These are phyloP conservation scores for Schizochytrium sp. DNA, from an alignment of 108 stramenopile species.

Conservation along the genomic window DNA sequence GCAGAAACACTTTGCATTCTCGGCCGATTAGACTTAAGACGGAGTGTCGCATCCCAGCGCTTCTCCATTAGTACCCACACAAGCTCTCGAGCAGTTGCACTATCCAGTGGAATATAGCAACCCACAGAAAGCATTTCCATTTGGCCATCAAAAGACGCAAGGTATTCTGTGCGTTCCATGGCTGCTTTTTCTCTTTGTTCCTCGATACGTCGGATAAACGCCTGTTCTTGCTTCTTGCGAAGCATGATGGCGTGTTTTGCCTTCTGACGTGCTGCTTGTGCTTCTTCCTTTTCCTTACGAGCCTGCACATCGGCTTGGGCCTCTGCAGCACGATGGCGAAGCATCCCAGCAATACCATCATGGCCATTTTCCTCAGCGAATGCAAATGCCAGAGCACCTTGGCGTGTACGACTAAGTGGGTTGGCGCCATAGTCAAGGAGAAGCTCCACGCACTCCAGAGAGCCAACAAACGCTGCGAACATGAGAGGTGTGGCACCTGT, in stretches of 20 bases:
- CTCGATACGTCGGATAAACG: slow-evolving; percentile 28
- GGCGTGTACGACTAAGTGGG: slow-evolving; percentile 33
- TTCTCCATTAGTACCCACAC: slow-evolving; percentile 56
- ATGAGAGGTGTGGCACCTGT: slow-evolving; percentile 60
- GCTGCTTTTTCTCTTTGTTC: slow-evolving; percentile 36
- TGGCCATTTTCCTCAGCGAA: slow-evolving; percentile 60
- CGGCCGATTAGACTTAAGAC: neutral
- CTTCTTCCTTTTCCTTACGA: slow-evolving; percentile 12
- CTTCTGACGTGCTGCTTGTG: slow-evolving; percentile 52
- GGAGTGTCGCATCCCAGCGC: neutral
- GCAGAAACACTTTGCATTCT: slow-evolving; percentile 1
- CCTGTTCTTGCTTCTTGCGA: slow-evolving; percentile 47
- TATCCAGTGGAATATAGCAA: slow-evolving; percentile 15
- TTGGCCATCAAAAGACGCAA: slow-evolving; percentile 8
- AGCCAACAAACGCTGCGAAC: slow-evolving; percentile 58
- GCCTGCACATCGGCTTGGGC: slow-evolving; percentile 38
- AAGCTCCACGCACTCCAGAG: slow-evolving; percentile 52
- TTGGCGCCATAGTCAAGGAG: slow-evolving; percentile 3
- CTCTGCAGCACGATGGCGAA: slow-evolving; percentile 46
- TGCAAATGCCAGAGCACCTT: slow-evolving; percentile 52
- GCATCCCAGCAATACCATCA: slow-evolving; percentile 58
- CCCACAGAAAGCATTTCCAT: slow-evolving; percentile 17
- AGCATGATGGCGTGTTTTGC: slow-evolving; percentile 47
- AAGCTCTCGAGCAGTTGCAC: slow-evolving; percentile 16
- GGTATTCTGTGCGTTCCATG: neutral